Percentiles rank a stretch among this genome's conserved stretches.
phyloP scores from a whole-genome alignment of 2,329 filamentous ascomycete genomes.

The Diplodia sapinea region DNA sequence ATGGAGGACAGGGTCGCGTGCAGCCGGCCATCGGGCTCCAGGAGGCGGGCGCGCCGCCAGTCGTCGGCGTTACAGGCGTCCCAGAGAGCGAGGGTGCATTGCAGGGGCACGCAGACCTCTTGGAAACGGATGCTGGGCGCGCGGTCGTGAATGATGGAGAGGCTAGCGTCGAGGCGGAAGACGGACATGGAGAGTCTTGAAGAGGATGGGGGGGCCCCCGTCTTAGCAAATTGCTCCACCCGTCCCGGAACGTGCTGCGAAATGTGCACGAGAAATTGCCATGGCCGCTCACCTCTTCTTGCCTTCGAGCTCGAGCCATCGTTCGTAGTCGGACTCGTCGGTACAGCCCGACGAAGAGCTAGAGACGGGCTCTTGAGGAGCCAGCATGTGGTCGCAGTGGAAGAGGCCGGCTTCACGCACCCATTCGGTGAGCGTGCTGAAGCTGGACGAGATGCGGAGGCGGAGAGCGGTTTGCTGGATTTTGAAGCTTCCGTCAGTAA shows the following conservation, averaged over 20 bases:
- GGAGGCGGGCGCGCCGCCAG: background rate
- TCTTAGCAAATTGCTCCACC: too few species aligned
- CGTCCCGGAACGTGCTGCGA: too few species aligned
- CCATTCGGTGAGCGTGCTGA: slow-evolving; percentile 12
- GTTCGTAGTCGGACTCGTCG: background rate
- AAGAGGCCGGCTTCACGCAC: slow-evolving; percentile 22
- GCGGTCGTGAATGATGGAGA: slow-evolving; percentile 17
- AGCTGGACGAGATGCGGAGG: background rate
- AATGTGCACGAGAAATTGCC: too few species aligned
- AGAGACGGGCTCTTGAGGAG: too few species aligned
- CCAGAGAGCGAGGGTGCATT: slow-evolving; percentile 47
- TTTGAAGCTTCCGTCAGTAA: too few species aligned
- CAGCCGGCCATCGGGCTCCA: background rate
- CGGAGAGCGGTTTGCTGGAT: background rate
- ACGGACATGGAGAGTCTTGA: background rate
- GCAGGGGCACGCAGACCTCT: slow-evolving; percentile 58
- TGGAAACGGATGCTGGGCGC: slow-evolving; percentile 42
- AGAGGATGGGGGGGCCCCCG: too few species aligned
- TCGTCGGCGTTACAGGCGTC: background rate
- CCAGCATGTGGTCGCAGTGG: background rate
- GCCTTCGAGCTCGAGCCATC: background rate
- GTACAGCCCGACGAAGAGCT: background rate
- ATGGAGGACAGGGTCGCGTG: background rate
- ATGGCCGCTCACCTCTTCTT: too few species aligned
- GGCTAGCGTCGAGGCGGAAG: background rate